Evolutionary conservation across 208 protist species (phyloP), one percentile per base, ranked within the genome.

Genomic region (Porcisia hertigi): DNA sequence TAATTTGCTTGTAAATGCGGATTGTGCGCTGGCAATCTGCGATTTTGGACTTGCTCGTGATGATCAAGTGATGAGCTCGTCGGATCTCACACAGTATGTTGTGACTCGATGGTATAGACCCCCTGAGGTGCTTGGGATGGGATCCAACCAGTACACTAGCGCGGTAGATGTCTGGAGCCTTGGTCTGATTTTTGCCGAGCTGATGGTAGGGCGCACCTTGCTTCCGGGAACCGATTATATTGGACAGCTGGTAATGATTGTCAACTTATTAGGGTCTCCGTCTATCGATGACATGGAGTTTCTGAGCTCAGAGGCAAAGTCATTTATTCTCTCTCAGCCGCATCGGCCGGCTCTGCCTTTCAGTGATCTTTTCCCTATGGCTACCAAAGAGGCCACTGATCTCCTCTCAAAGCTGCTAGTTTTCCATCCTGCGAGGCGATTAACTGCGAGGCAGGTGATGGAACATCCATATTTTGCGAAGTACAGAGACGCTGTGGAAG

Each of bases 81-180:
- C 81, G 12, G 94, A 96, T 67, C 92, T 99, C 70, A 99, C 98
- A 18, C 96, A 98, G 73, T 99, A 99, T 80, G 98, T 99, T 11
- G 97, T 98, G 36, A 99, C 98, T 9, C 86, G 99, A 4, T 99
- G 99, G 99, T 99, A 99, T 81, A 88, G 99, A 45, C 98, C 99
- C n/a, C 99, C 99, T 23, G 99, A 99, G 82, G 89, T 99, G 30
- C 93, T 99, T 57, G 91, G 88, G 9, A 94, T 95, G 87, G 88
- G 88, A 52, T 86, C 88, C 20, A 85, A 85, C 64, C 87, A 90
- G 69, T 99, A 99, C 85, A 99, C 96, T 1, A 97, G 92, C 45
- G 88, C 98, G 9, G 98, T 99, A 25, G 98, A 99, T 87, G 88
- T 99, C 58, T 99, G 97, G 98, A 99, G 96, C 49, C 75, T 96